A percentile compares a stretch with the other conserved stretches of the same genome.
Conservation (phyloP, 352 stramenopile species). For the Globisporangium emineosum region DNA sequence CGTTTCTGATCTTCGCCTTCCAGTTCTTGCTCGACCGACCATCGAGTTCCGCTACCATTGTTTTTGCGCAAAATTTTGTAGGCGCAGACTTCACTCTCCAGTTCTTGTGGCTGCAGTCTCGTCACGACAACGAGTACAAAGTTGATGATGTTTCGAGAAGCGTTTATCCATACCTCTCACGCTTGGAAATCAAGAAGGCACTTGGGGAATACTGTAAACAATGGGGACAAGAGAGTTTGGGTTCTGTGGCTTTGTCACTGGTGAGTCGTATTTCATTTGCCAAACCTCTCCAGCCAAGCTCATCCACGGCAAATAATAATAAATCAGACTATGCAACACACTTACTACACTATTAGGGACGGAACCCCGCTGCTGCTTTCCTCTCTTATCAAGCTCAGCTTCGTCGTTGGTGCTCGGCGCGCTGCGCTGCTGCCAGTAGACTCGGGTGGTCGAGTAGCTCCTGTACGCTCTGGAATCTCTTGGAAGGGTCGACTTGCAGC, state of each 20-base stretch:
- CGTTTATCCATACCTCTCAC: neutral
- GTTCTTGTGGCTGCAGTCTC: constrained; percentile 6
- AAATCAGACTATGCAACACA: constrained; percentile 2
- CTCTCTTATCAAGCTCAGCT: neutral
- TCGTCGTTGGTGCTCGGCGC: neutral
- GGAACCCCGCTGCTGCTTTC: neutral
- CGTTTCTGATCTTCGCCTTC: constrained; percentile 23
- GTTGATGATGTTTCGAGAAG: no score
- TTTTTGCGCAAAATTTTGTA: neutral
- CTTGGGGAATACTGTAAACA: neutral
- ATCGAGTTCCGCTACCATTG: neutral
- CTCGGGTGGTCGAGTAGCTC: constrained; percentile 15
- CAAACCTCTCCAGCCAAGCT: neutral
- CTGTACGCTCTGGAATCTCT: constrained; percentile 11
- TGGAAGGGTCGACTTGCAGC: constrained; percentile 22
- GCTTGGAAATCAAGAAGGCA: neutral
- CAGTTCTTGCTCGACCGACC: constrained; percentile 13
- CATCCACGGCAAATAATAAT: neutral
- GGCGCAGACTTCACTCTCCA: constrained; percentile 10
- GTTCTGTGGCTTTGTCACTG: no score
- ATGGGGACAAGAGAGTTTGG: no score
- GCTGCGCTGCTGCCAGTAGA: constrained; percentile 10
- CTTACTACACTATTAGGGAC: neutral
- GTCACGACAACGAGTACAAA: neutral
- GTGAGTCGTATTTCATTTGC: neutral